phyloP scores from a whole-genome alignment of 208 protist species.

The Herpetomonas tarakana region DNA sequence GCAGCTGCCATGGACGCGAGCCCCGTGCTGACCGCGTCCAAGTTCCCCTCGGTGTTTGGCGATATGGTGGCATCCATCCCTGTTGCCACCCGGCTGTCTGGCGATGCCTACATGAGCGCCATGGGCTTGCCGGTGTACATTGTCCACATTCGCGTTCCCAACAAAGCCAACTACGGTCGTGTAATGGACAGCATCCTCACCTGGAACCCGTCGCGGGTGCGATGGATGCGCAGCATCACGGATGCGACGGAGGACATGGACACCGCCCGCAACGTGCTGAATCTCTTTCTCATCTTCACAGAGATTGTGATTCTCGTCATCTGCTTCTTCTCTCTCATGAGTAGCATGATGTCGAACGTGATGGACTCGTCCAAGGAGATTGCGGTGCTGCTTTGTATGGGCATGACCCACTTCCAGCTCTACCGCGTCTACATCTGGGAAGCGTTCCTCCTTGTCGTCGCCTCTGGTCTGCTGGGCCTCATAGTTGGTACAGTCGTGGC shows the following conservation, averaged over 20 bases:
- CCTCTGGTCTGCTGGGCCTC: constrained; percentile 88
- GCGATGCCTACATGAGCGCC: constrained; percentile 14
- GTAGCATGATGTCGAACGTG: constrained; percentile 92
- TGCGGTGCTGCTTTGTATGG: constrained; percentile 91
- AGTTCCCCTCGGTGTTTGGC: constrained; percentile 14
- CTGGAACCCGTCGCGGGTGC: constrained; percentile 9
- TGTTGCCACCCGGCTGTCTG: constrained; percentile 1
- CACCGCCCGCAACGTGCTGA: constrained; percentile 63
- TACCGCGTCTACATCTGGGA: constrained; percentile 95
- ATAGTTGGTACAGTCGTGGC: constrained; percentile 84
- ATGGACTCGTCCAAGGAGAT: constrained; percentile 95
- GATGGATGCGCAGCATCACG: constrained; percentile 5
- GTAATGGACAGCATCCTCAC: constrained; percentile 5
- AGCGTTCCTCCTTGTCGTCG: constrained; percentile 92
- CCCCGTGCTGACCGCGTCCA: constrained; percentile 15
- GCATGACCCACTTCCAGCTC: constrained; percentile 67
- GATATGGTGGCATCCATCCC: constrained; percentile 19
- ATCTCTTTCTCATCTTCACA: constrained; percentile 90
- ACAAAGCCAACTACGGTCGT: background rate
- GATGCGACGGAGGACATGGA: constrained; percentile 21
- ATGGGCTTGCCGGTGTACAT: background rate
- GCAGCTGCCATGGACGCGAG: constrained; percentile 16
- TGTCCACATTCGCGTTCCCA: constrained; percentile 1
- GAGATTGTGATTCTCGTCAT: constrained; percentile 90
- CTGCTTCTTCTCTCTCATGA: constrained; percentile 94